Evolutionary conservation across 2,329 filamentous ascomycete species (phyloP), one percentile per base, ranked within the genome.

Genomic region (Sarocladium brachiariae): DNA sequence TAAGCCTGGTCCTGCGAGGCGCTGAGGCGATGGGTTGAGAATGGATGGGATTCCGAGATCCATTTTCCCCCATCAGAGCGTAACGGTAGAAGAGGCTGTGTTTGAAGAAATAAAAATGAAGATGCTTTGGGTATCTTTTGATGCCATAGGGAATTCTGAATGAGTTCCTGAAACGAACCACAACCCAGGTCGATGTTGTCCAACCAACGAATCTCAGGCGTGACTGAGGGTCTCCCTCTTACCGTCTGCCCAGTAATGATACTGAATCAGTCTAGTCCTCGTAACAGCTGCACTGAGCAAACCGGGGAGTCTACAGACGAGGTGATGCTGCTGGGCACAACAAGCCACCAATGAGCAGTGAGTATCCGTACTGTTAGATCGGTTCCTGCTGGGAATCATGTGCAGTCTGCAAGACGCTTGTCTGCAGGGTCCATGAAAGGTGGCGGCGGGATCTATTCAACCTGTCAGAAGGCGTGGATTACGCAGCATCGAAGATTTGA

Each of bases 1-100:
- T 41, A 78, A 63, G 10, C 52, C 51, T 19, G 76, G 73, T 1
- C 76, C 76, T 1, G 66, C 57, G 5, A 76, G 57, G 51, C 59
- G 64, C 13, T 52, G 53, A 10, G 75, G 68, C 23, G 61, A 59
- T 9, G 72, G 63, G 58, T 79, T 79, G 54, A 75, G 59, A 43
- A 78, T 66, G 9, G 75, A 77, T 27, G 73, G 59, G 30, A 56
- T 54, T 25, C 52, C 41, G 27, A 52, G 25, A 31, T 63, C 59
- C 64, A 66, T 67, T 33, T 41, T n/a, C n/a, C n/a, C n/a, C 56
- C 8, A 11, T 10, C 16, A 13, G 27, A 13, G n/a, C n/a, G 6
- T 25, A 19, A n/a, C 11, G n/a, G 39, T 16, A n/a, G 8, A 27
- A 43, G 23, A 5, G 24, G 21, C 14, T 13, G 21, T 7, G n/a